Percentiles rank a stretch among this genome's conserved stretches.
phyloP scores from a whole-genome alignment of 225 moss, liverwort and hornwort genomes.

The Sphagnum contortum region DNA sequence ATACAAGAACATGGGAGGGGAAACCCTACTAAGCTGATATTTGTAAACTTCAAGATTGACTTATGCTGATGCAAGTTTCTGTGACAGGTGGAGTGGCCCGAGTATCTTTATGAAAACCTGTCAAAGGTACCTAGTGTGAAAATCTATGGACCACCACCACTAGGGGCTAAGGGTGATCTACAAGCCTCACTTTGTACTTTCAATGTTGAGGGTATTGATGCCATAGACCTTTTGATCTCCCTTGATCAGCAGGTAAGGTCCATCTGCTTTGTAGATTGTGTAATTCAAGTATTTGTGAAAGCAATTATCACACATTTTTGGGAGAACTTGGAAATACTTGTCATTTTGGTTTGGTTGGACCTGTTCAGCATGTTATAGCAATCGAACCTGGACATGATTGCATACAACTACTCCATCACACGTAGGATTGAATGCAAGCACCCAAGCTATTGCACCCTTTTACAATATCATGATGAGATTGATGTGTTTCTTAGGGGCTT shows the following conservation, averaged over 20 bases:
- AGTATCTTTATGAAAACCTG: conserved; percentile 61
- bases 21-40: no score
- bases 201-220: conserved; percentile 55
- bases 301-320: no score
- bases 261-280: no score
- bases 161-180: conserved; percentile 37
- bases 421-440: conserved; percentile 48
- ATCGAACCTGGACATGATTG: conserved; percentile 86
- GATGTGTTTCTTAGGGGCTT: conserved; percentile 57
- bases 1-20: no score
- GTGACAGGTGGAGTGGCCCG: conserved; percentile 61
- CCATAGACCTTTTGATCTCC: conserved; percentile 59
- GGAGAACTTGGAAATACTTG: not conserved
- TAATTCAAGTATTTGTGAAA: no score
- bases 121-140: conserved; percentile 39
- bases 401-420: conserved; percentile 74
- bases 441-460: conserved; percentile 81
- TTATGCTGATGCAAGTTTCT: no score
- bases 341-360: not conserved
- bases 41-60: no score
- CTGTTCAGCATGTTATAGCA: conserved; percentile 68
- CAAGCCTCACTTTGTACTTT: conserved; percentile 59
- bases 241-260: conserved; percentile 59
- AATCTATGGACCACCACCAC: conserved; percentile 53
- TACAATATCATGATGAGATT: conserved; percentile 77